A percentile compares a stretch with the other conserved stretches of the same genome.
Conservation (phyloP, 164 flowering plant species). For the Vitis amurensis region DNA sequence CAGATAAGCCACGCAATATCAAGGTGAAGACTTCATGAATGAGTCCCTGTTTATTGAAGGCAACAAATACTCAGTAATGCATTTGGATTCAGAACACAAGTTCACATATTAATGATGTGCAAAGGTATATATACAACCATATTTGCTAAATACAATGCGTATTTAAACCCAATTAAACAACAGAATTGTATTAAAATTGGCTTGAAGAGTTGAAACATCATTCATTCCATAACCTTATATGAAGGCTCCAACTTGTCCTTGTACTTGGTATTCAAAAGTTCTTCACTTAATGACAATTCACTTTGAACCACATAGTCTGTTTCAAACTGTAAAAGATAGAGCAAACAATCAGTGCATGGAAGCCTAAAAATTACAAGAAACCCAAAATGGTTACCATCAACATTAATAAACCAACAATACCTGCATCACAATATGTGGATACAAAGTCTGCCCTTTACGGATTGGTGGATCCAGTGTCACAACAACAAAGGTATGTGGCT, state of each 20-base stretch:
- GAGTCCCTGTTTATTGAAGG: conserved; percentile 62
- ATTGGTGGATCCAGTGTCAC: conserved; percentile 97
- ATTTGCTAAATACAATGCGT: too few relatives aligned
- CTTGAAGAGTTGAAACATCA: not conserved
- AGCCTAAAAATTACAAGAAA: not conserved
- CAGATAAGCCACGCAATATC: conserved; percentile 89
- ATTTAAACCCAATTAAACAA: not conserved
- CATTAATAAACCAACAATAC: conserved; percentile 33
- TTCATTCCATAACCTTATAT: conserved; percentile 63
- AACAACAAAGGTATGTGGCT: conserved; percentile 92
- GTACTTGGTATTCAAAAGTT: conserved; percentile 71
- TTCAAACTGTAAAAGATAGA: conserved; percentile 67
- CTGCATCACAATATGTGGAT: conserved; percentile 98
- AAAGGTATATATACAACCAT: not conserved
- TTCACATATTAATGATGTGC: not conserved
- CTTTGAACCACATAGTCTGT: conserved; percentile 77
- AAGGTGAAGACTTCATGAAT: conserved; percentile 88
- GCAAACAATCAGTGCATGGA: not conserved
- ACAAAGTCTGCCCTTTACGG: conserved; percentile 95
- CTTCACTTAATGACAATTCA: conserved; percentile 62
- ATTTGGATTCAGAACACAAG: not conserved
- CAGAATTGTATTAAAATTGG: not conserved
- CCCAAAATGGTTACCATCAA: not conserved
- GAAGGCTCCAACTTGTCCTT: conserved; percentile 79
- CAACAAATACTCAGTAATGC: not conserved